Evolutionary conservation across 805 yeast species (phyloP), one percentile per base, ranked within the genome.

Genomic region (Candida dendrica): DNA sequence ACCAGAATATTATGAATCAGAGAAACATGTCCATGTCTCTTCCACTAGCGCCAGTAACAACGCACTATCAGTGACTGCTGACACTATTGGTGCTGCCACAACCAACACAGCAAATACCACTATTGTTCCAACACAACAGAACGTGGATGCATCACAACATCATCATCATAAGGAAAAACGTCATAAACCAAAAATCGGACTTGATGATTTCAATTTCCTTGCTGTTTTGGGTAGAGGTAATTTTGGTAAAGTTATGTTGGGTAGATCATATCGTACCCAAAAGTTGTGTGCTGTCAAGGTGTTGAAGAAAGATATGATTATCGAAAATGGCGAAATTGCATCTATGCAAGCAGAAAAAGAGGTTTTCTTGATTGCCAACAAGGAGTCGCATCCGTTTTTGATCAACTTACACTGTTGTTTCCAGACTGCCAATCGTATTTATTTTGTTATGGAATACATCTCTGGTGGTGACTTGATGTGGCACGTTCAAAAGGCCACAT

Each of bases 391-490:
- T 68, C 99, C 99, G 34, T 93, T 93, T 65, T 72, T 93, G 59
- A 74, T 93, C 52, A 89, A 89, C 54, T 69, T 93, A 47, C 91
- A 82, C 60, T 93, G 96, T 58, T 90, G 97, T 55, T 93, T 93
- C 75, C 99, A 93, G 66, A 93, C 98, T 0, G 98, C 93, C 52
- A 93, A 95, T 59, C 79, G 98, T 59, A 85, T 93, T 34, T 93
- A 93, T 63, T 93, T 93, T 66, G 98, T 95, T 14, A 93, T 93
- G 99, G 98, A 93, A 63, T 93, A 89, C 59, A 83, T 93, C 40
- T 81, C 95, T 17, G 99, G 98, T 45, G 99, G 99, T 62, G 99
- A 93, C 67, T 74, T 93, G 57, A 93, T 93, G 98, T 90, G 96
- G 95, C 99, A 93, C 61, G 95, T 93, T 55, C 98, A 93, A 64